Conservation (phyloP, 2,329 filamentous ascomycete genomes). For the Colletotrichum shisoi region DNA sequence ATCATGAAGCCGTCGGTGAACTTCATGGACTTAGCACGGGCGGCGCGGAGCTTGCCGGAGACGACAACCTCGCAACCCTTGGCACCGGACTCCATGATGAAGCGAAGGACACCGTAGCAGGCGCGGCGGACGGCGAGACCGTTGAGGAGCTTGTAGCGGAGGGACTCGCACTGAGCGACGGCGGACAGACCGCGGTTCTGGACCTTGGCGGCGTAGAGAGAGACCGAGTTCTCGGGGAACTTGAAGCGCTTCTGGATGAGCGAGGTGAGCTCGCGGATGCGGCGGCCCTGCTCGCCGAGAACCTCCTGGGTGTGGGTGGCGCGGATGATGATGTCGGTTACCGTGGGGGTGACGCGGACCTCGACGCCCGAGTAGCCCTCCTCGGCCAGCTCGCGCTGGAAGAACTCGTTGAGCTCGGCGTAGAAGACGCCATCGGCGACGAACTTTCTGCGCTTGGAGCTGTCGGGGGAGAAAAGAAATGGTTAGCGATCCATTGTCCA, state of each 20-base stretch:
- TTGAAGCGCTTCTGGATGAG: slow-evolving; percentile 99
- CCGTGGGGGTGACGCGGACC: slow-evolving; percentile 98
- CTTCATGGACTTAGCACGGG: slow-evolving; percentile 99
- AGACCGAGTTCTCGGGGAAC: slow-evolving; percentile 99
- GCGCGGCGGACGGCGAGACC: slow-evolving; percentile 97
- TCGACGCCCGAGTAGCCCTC: slow-evolving; percentile 99
- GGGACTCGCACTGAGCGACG: slow-evolving; percentile 99
- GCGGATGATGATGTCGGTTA: slow-evolving; percentile 99
- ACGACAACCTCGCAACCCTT: slow-evolving; percentile 99
- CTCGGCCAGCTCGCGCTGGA: slow-evolving; percentile 99
- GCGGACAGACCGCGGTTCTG: slow-evolving; percentile 99
- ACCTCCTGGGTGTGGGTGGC: slow-evolving; percentile 99
- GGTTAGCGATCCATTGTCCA: slow-evolving; percentile 28
- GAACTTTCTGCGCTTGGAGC: slow-evolving; percentile 94
- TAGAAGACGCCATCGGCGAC: slow-evolving; percentile 99
- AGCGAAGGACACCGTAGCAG: slow-evolving; percentile 99
- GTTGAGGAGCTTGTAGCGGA: slow-evolving; percentile 99
- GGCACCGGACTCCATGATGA: slow-evolving; percentile 99
- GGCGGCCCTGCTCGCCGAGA: slow-evolving; percentile 98
- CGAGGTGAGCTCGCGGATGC: slow-evolving; percentile 99
- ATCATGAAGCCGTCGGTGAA: slow-evolving; percentile 99
- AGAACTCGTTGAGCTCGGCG: slow-evolving; percentile 99
- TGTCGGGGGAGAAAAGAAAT: slow-evolving; percentile 49
- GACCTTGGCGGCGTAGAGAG: slow-evolving; percentile 99
- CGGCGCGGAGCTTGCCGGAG: slow-evolving; percentile 97